Percentiles rank a stretch among this genome's conserved stretches.
Conservation (phyloP, 257 asterid genomes). For the Solanum dulcamara region DNA sequence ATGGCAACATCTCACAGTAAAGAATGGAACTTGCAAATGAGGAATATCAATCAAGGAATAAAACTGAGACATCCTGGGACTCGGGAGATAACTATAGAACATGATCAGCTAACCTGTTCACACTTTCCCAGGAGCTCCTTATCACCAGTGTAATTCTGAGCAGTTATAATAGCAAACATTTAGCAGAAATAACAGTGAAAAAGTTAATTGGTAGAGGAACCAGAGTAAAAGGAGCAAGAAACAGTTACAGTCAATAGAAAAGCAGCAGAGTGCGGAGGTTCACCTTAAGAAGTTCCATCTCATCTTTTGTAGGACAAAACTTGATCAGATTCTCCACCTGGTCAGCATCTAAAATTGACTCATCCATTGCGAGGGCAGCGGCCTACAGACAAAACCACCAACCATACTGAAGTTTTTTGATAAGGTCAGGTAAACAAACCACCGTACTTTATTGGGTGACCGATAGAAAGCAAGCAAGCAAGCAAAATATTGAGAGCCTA, state of each 20-base stretch:
- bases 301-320: constrained; percentile 97
- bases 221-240: not conserved
- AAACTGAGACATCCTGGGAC: not conserved
- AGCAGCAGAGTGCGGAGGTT: not conserved
- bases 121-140: constrained; percentile 85
- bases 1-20: not conserved
- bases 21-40: not conserved
- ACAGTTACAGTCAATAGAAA: not conserved
- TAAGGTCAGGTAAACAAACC: not conserved
- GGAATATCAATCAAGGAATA: not conserved
- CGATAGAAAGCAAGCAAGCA: not conserved
- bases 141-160: constrained; percentile 82
- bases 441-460: not conserved
- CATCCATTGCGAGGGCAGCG: constrained; percentile 98
- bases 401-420: not conserved
- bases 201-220: not conserved
- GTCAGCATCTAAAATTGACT: constrained; percentile 88
- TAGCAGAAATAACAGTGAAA: not conserved
- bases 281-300: constrained; percentile 98
- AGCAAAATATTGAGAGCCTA: not conserved
- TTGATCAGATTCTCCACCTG: constrained; percentile 96
- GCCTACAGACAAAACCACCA: constrained; percentile 35
- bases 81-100: not conserved
- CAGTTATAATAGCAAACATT: constrained; percentile 11
- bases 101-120: constrained; percentile 61